Evolutionary conservation across 129 eudicot species (phyloP).

Genomic region (Tagetes erecta): DNA sequence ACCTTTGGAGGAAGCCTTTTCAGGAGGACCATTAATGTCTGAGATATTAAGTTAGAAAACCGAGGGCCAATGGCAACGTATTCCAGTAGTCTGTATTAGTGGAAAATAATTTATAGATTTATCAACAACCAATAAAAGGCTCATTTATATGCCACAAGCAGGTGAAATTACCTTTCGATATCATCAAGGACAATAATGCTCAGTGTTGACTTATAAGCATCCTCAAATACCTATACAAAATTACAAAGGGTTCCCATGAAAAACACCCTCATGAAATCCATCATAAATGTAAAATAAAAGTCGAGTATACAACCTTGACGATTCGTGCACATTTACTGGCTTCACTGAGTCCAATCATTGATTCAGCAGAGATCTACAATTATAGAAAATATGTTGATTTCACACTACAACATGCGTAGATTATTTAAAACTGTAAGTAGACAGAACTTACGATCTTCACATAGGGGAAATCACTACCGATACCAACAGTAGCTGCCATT

Average conservation of each 20-base stretch:
- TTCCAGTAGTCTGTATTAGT: slow-evolving; percentile 70
- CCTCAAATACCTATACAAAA: slow-evolving; percentile 77
- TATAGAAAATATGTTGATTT: slow-evolving; percentile 3
- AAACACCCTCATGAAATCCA: slow-evolving; percentile 26
- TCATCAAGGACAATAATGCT: slow-evolving; percentile 91
- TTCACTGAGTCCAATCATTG: slow-evolving; percentile 99
- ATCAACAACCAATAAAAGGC: not conserved
- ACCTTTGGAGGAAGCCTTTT: slow-evolving; percentile 98
- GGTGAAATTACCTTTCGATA: slow-evolving; percentile 73
- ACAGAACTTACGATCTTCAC: slow-evolving; percentile 87
- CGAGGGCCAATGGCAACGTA: slow-evolving; percentile 98
- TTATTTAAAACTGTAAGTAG: not conserved
- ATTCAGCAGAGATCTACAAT: slow-evolving; percentile 89
- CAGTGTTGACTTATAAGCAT: slow-evolving; percentile 91
- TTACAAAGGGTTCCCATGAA: slow-evolving; percentile 19
- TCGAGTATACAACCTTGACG: slow-evolving; percentile 62
- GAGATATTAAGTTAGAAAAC: slow-evolving; percentile 91
- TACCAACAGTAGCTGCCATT: slow-evolving; percentile 96
- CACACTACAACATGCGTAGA: slow-evolving; percentile 6
- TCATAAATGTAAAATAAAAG: not conserved
- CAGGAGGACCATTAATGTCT: slow-evolving; percentile 93
- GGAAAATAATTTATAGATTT: not conserved
- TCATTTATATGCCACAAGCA: slow-evolving; percentile 6
- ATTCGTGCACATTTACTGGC: slow-evolving; percentile 92
- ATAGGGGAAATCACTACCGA: slow-evolving; percentile 94